Base-by-base conservation (phyloP, 2,329 filamentous ascomycete genomes). In the Huntiella abstrusa region DNA sequence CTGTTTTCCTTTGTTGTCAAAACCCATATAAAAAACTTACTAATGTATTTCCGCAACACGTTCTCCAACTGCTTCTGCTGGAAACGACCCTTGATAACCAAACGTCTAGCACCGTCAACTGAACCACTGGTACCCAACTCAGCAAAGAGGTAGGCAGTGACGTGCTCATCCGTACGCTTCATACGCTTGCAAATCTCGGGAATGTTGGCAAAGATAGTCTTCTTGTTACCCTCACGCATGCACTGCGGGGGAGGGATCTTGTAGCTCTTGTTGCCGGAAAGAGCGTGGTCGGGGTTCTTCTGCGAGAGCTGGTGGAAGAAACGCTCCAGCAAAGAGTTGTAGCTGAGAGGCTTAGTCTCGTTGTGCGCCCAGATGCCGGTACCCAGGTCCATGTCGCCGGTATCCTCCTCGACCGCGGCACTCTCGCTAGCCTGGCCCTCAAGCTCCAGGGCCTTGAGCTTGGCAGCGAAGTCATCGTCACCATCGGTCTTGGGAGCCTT, bases 51-150 rank as follows among this genome's bases (percentile, higher is more conserved):
- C 67, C 88, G 75, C 60, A 96, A 67, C 45, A 96, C 86, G 65
- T 92, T 94, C 71, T 98, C 91, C 60, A 96, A 87, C 70, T 96
- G 88, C 69, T 95, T 95, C 70, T 96, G 88, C 66, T 96, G 88
- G 82, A 98, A 98, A 60, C 91, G 84, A 71, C 91, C 91, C 74
- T 94, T 95, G 75, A 98, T 98, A 60, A 98, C 87, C 58, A 98
- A 66, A 60, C 88, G 80, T 64, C 86, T 78, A 66, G 75, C 84
- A 56, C 88, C 91, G 67, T 95, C 91, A 47, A 94, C 86, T 61
- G 83, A 92, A 63, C 91, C 91, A 60, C 77, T 92, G 54, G 91
- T 98, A 71, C 91, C 91, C 77, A 98, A 75, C 65, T 98, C 91
- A 54, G 91, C 87, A 65, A 98, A 95, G 54, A 98, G 68, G 69